Percentiles rank a stretch among this genome's conserved stretches.
phyloP scores from a whole-genome alignment of 1,284 basidiomycete species.

The Grifola frondosa region DNA sequence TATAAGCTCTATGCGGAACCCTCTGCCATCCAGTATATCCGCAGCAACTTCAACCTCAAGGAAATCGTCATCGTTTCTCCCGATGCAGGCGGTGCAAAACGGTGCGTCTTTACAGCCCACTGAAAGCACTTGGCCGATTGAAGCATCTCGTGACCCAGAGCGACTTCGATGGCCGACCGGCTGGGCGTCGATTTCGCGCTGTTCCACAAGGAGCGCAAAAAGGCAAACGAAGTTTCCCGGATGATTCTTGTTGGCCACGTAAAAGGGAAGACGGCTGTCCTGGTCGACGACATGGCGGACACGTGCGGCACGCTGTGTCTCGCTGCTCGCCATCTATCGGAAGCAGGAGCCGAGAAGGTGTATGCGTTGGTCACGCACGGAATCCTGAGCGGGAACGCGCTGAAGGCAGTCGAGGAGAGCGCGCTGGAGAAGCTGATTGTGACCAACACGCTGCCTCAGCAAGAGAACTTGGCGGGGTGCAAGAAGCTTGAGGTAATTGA shows the following conservation, averaged over 20 bases:
- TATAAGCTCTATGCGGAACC: slow-evolving; percentile 94
- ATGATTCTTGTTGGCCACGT: slow-evolving; percentile 98
- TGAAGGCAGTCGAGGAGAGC: slow-evolving; percentile 69
- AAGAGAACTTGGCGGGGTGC: slow-evolving; percentile 74
- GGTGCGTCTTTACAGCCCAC: slow-evolving; percentile 49
- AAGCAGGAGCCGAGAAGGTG: slow-evolving; percentile 87
- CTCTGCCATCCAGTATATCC: slow-evolving; percentile 93
- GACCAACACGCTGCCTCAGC: slow-evolving; percentile 97
- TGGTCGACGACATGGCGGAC: slow-evolving; percentile 99
- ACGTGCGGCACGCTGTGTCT: slow-evolving; percentile 97
- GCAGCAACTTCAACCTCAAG: slow-evolving; percentile 84
- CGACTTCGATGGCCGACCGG: slow-evolving; percentile 96
- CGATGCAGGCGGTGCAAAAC: slow-evolving; percentile 97
- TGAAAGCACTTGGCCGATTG: slow-evolving; percentile 3
- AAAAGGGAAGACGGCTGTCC: slow-evolving; percentile 89
- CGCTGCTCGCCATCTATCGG: slow-evolving; percentile 86
- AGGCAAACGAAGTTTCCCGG: slow-evolving; percentile 98
- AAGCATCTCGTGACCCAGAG: slow-evolving; percentile 49
- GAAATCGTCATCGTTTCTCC: slow-evolving; percentile 97
- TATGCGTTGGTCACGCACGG: slow-evolving; percentile 98
- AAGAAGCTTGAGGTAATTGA: slow-evolving; percentile 95
- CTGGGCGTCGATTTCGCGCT: slow-evolving; percentile 98
- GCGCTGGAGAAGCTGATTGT: slow-evolving; percentile 94
- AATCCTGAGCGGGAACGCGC: slow-evolving; percentile 89
- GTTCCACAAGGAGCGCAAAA: slow-evolving; percentile 99